Evolutionary conservation across 1,139 yeast genomes (phyloP), one percentile per base, ranked within the genome.

Genomic region (Eremothecium coryli): DNA sequence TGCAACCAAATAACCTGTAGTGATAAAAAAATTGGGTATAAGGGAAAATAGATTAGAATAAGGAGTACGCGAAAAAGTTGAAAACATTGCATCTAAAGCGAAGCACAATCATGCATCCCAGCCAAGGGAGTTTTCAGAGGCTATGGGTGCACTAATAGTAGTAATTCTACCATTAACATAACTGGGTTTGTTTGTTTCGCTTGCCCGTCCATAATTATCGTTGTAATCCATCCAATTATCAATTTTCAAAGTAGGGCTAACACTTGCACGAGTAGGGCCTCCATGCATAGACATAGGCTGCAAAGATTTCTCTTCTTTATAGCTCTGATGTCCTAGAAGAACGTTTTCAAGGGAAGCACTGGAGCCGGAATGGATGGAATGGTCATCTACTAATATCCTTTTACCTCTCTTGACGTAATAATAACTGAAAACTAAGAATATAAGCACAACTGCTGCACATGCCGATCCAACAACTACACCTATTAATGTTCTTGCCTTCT

Each of bases 391-490:
- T 14, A 27, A 7, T 15, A 11, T 14, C 6, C 30, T 11, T 6
- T 11, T 17, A 11, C 7, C 17, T 4, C 9, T n/a, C 7, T 16
- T 11, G 12, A 30, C 15, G n/a, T 24, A 23, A 5, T 16, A 7
- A 9, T 27, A 27, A 22, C 20, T 16, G 9, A 31, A 5, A 20
- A 22, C 17, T 10, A 79, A 67, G 27, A 73, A 61, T 54, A 78
- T 61, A 55, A 77, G 79, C 17, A 70, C 54, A 5, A 69, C 62
- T 38, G 77, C 72, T 36, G 88, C 90, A 18, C 71, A 70, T 16
- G 77, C 73, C n/a, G 82, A 73, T 38, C 86, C 86, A 32, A 78
- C 62, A 18, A 79, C 68, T 22, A 77, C 64, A 23, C 80, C 82
- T 13, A 75, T 70, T 29, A 75, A 63, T 38, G 64, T 65, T 21